Evolutionary conservation across 176 grass and related monocot species (phyloP).

Genomic region (Lolium multiflorum): DNA sequence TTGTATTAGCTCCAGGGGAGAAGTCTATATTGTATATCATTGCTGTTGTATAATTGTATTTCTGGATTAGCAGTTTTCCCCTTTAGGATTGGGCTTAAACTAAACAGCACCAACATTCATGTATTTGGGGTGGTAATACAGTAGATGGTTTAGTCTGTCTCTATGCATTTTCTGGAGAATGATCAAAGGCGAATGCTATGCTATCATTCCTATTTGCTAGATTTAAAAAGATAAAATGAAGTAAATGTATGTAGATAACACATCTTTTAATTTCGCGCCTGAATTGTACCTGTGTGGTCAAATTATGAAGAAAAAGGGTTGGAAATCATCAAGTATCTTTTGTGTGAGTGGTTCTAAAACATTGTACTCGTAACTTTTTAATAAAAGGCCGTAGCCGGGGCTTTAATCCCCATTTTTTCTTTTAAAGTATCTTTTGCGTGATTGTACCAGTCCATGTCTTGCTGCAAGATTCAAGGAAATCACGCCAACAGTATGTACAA

Average conservation of each 20-base stretch:
- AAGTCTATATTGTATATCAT: constrained; percentile 36
- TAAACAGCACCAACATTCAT: not conserved
- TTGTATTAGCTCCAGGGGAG: constrained; percentile 39
- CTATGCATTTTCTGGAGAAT: constrained; percentile 18
- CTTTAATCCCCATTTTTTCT: too few species aligned
- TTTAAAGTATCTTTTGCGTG: not conserved
- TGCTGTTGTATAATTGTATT: constrained; percentile 42
- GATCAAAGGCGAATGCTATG: not conserved
- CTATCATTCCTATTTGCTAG: not conserved
- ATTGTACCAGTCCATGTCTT: not conserved
- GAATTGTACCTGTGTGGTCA: not conserved
- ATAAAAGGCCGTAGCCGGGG: too few species aligned
- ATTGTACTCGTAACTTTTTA: too few species aligned
- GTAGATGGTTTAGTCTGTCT: constrained; percentile 23
- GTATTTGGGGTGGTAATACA: constrained; percentile 25
- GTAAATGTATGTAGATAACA: not conserved
- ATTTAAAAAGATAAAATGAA: not conserved
- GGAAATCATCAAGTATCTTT: not conserved
- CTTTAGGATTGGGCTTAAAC: constrained; percentile 28
- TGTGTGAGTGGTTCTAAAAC: not conserved
- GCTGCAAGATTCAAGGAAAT: not conserved
- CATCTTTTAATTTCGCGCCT: not conserved
- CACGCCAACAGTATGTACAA: not conserved
- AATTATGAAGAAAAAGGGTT: not conserved
- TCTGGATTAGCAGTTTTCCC: constrained; percentile 38